Base-by-base conservation (phyloP, 139 green algal species). In the Coelastrella sp. region DNA sequence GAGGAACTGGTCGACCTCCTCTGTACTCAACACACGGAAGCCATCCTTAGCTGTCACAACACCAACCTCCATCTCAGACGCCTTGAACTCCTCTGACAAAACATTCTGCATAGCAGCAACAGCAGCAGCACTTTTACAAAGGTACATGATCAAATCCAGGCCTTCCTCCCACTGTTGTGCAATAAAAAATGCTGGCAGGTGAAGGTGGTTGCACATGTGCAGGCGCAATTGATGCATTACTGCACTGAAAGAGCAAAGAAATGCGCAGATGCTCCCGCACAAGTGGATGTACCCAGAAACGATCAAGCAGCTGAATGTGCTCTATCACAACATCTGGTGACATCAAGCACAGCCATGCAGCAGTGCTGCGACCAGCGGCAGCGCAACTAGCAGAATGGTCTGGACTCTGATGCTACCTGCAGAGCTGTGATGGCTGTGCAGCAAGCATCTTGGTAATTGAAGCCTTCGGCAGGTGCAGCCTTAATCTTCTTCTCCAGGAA, bases 61-160 rank as follows among this genome's bases (percentile, higher is more conserved):
- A 10, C 91, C 95, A 61, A 99, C 97, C 94, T 99, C 97, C 65
- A 99, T 96, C 87, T 99, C 97, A 5, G 84, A 92, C 7, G 98
- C 95, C 93, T 99, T 99, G 87, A 99, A 97, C 84, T 99, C 98
- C 91, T 99, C 98, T 7, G 92, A 94, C 59, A 99, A 91, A 65
- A 99, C 98, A 90, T 92, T 95, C 93, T 99, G 97, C 61, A 66
- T 10, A n/a, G 12, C 56, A 74, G 15, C 8, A 56, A 56, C 24
- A 87, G 19, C 82, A 72, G 49, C 24, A 87, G 19, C 82, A 72
- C 4, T 14, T 56, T 4, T 84, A 4, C 25, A 35, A 84, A 24
- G 66, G 14, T 72, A 22, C 1, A 1, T 87, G 19, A 56, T 19
- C 4, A 72, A 15, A 9, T 76, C 12, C 56, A 90, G 15, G 14